Evolutionary conservation across 2,329 filamentous ascomycete species (phyloP).

Genomic region (Bipolaris zeicola): DNA sequence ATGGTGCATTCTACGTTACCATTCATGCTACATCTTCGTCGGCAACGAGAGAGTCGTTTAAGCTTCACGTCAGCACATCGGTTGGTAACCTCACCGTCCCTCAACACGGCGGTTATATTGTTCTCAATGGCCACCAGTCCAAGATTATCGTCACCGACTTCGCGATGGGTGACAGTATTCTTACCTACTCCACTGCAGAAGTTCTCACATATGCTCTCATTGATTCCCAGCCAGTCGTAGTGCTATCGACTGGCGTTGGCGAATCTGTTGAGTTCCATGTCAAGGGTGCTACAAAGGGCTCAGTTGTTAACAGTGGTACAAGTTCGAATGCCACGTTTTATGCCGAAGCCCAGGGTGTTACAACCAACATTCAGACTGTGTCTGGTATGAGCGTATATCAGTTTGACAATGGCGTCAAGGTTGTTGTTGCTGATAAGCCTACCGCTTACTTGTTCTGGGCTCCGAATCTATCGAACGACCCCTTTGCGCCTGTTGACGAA

Average conservation of each 20-base stretch:
- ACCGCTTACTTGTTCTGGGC: slow-evolving; percentile 50
- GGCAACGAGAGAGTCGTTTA: slow-evolving; percentile 59
- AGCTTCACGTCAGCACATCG: slow-evolving; percentile 62
- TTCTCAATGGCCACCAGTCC: slow-evolving; percentile 65
- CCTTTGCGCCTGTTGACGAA: slow-evolving; percentile 47
- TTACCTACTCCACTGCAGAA: slow-evolving; percentile 61
- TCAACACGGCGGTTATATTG: slow-evolving; percentile 54
- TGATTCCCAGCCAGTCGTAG: slow-evolving; percentile 45
- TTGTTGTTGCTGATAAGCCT: slow-evolving; percentile 47
- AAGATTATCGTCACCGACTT: slow-evolving; percentile 69
- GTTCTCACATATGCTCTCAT: slow-evolving; percentile 54
- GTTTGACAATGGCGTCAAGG: slow-evolving; percentile 46
- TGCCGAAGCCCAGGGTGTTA: slow-evolving; percentile 45
- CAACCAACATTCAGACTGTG: slow-evolving; percentile 39
- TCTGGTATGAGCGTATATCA: slow-evolving; percentile 43
- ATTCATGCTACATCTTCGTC: slow-evolving; percentile 62
- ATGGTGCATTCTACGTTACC: slow-evolving; percentile 64
- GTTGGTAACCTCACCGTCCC: slow-evolving; percentile 61
- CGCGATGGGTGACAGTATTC: slow-evolving; percentile 57
- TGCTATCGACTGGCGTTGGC: slow-evolving; percentile 48
- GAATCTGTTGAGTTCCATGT: slow-evolving; percentile 51
- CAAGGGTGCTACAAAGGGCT: slow-evolving; percentile 46
- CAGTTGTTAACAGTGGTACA: slow-evolving; percentile 48
- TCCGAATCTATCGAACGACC: slow-evolving; percentile 47
- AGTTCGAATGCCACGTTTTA: slow-evolving; percentile 53